Conservation (phyloP, 257 asterid genomes). For the Solanum tacnaense region DNA sequence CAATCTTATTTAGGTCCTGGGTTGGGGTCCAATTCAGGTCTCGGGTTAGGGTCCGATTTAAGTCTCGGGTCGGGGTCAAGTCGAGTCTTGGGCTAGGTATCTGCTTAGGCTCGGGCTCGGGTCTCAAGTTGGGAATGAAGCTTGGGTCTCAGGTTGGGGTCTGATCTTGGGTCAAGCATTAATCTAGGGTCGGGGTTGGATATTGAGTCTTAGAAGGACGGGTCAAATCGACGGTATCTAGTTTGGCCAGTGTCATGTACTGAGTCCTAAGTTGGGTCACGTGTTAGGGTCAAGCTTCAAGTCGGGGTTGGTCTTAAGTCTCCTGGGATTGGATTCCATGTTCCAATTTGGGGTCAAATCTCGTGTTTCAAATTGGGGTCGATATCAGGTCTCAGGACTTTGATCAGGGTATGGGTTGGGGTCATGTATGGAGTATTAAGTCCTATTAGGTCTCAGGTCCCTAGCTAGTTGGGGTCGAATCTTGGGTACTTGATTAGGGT, state of each 20-base stretch:
- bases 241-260: not conserved
- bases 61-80: not conserved
- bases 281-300: no score
- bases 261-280: not conserved
- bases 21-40: not conserved
- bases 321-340: not conserved
- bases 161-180: not conserved
- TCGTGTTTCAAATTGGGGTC: not conserved
- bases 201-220: no score
- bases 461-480: not conserved
- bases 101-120: not conserved
- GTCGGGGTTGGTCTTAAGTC: not conserved
- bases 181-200: not conserved
- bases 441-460: not conserved
- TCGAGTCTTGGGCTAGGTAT: not conserved
- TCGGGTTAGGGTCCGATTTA: not conserved
- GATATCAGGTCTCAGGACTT: not conserved
- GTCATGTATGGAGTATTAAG: no score
- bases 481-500: not conserved
- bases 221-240: not conserved
- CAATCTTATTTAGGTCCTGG: not conserved
- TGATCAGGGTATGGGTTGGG: not conserved
- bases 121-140: no score
- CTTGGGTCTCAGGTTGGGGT: not conserved
- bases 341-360: not conserved